phyloP scores from a whole-genome alignment of 2,329 filamentous ascomycete species.

The Arthrocladium fulminans region DNA sequence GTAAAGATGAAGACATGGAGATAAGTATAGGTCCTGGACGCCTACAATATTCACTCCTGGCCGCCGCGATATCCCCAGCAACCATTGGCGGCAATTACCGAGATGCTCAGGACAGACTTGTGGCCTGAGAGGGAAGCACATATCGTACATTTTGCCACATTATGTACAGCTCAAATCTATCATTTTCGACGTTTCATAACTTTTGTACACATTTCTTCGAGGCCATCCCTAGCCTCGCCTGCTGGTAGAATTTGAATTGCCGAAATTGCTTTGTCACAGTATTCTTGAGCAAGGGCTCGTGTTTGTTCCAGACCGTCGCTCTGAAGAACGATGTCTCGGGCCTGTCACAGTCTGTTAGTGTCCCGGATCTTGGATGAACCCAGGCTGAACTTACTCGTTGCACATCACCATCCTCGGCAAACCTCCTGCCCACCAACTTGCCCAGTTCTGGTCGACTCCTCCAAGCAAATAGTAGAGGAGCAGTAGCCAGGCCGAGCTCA shows the following conservation, averaged over 20 bases:
- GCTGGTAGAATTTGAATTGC: slow-evolving; percentile 80
- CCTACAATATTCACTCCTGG: too few species aligned
- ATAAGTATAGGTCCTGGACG: too few species aligned
- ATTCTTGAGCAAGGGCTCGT: slow-evolving; percentile 78
- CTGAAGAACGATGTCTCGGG: slow-evolving; percentile 70
- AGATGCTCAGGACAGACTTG: too few species aligned
- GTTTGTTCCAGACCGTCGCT: slow-evolving; percentile 91
- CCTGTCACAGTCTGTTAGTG: slow-evolving; percentile 45
- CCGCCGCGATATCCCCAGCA: too few species aligned
- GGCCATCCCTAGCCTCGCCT: slow-evolving; percentile 85
- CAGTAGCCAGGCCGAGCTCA: slow-evolving; percentile 86
- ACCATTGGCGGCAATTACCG: too few species aligned
- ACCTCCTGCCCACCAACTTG: slow-evolving; percentile 83
- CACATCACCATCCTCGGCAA: slow-evolving; percentile 74
- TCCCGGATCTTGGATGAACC: not conserved
- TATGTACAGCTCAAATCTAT: slow-evolving; percentile 9
- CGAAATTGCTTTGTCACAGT: slow-evolving; percentile 74
- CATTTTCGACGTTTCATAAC: slow-evolving; percentile 81
- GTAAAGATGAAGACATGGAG: too few species aligned
- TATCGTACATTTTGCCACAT: not conserved
- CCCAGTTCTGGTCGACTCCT: slow-evolving; percentile 78
- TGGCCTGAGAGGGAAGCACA: not conserved
- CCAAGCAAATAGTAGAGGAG: slow-evolving; percentile 92
- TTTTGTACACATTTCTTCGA: slow-evolving; percentile 90
- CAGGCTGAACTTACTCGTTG: slow-evolving; percentile 54